Percentiles rank a stretch among this genome's conserved stretches.
phyloP scores from a whole-genome alignment of 2,329 filamentous ascomycete species.

The Botrytis porri region DNA sequence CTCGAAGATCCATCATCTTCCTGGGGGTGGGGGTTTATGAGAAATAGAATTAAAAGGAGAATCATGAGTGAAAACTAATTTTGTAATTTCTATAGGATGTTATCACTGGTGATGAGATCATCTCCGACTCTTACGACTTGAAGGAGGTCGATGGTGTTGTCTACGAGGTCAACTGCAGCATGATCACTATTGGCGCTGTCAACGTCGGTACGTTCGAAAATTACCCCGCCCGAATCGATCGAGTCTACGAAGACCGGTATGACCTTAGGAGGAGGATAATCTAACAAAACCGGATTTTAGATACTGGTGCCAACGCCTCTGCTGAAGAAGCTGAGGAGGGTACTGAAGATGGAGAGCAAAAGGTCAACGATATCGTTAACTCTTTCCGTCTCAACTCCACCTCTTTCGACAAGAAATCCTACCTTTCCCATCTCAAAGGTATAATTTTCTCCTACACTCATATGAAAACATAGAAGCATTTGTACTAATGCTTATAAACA shows the following conservation, averaged over 20 bases:
- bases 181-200: constrained; percentile 77
- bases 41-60: not conserved
- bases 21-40: not conserved
- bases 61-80: constrained; percentile 19
- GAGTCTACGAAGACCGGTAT: not conserved
- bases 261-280: not conserved
- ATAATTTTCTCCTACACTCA: constrained; percentile 35
- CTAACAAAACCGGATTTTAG: constrained; percentile 42
- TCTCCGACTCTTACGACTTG: constrained; percentile 90
- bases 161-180: constrained; percentile 89
- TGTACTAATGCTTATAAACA: constrained; percentile 37
- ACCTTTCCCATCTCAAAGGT: constrained; percentile 84
- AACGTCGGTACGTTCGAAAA: constrained; percentile 56
- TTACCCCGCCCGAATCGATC: constrained; percentile 12
- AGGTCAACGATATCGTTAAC: constrained; percentile 90
- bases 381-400: constrained; percentile 85
- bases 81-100: constrained; percentile 63
- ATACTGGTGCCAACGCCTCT: constrained; percentile 94
- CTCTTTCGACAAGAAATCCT: constrained; percentile 82
- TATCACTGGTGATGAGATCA: constrained; percentile 86
- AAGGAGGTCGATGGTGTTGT: constrained; percentile 75
- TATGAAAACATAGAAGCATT: constrained; percentile 8
- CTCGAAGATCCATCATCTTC: not conserved
- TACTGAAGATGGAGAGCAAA: constrained; percentile 64
- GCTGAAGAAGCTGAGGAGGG: constrained; percentile 76